Percentiles rank a stretch among this genome's conserved stretches.
Conservation (phyloP, 225 moss, liverwort and hornwort genomes). For the Neckera pumila region DNA sequence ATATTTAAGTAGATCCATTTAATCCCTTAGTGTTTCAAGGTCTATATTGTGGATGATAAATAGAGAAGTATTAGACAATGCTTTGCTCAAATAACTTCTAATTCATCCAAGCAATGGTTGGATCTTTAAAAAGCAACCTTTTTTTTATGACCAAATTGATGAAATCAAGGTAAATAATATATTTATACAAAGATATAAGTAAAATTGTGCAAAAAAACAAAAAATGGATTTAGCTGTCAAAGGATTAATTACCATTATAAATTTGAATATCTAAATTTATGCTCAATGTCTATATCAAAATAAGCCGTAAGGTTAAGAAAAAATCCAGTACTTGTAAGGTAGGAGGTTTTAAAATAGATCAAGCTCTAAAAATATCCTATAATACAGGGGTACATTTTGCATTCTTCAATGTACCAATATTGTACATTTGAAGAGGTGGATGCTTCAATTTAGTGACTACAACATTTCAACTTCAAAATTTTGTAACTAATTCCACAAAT, state of each 20-base stretch:
- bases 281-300: not conserved
- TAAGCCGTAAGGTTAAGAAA: rapidly evolving
- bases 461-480: not conserved
- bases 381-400: not conserved
- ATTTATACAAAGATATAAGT: not conserved
- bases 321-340: rapidly evolving
- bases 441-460: not conserved
- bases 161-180: not conserved
- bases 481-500: not conserved
- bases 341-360: not conserved
- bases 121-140: not conserved
- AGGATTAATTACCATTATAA: not conserved
- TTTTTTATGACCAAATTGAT: not conserved
- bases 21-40: no score
- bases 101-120: not conserved
- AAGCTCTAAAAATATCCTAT: rapidly evolving
- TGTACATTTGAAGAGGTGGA: not conserved
- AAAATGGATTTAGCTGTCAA: not conserved
- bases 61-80: not conserved
- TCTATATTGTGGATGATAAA: not conserved
- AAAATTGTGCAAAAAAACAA: not conserved
- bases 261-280: not conserved
- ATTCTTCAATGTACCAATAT: not conserved
- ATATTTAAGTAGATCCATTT: not conserved
- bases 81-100: not conserved